Evolutionary conservation across 331 rosid species (phyloP), one percentile per base, ranked within the genome.

Genomic region (Telfairia occidentalis): DNA sequence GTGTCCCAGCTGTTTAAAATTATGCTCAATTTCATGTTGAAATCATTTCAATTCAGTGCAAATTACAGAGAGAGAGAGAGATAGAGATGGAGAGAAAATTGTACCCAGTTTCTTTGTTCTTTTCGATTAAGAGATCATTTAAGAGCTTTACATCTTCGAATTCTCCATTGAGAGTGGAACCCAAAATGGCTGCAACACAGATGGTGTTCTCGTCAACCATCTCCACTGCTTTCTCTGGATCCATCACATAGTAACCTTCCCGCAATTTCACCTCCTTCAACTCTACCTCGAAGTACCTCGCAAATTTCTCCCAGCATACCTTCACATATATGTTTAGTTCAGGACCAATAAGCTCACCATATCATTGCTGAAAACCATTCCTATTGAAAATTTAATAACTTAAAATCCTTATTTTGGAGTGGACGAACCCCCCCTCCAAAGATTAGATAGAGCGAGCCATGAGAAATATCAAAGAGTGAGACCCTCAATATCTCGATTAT

Each of bases 261-360:
- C 85, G 77, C 59, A 92, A 73, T 60, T 92, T 92, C 78, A 92
- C 97, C 72, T 92, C 97, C 80, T 89, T 92, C 82, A 92, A 42
- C 52, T 92, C 97, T 73, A 92, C 97, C 79, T 92, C 97, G 1
- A 91, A 91, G 90, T 91, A 91, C 85, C 97, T 84, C 9, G 97
- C 97, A 66, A 91, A 91, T 85, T 92, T 92, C 89, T 92, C 96
- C 97, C 97, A 92, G 76, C 96, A 92, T 48, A 92, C 96, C 96
- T 89, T 80, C 76, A 80, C 54, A 29, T 46, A 18, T 45, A 4
- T n/a, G n/a, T 18, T 38, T 28, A 18, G 18, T 34, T 19, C 2
- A 34, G 19, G 16, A 35, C 67, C 67, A 37, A 8, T 4, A 19
- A 21, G 0, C 11, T 40, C 7, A 40, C 34, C 34, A 40, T 21